Evolutionary conservation across 2,329 filamentous ascomycete genomes (phyloP).

Genomic region (Neoascochyta sp.): DNA sequence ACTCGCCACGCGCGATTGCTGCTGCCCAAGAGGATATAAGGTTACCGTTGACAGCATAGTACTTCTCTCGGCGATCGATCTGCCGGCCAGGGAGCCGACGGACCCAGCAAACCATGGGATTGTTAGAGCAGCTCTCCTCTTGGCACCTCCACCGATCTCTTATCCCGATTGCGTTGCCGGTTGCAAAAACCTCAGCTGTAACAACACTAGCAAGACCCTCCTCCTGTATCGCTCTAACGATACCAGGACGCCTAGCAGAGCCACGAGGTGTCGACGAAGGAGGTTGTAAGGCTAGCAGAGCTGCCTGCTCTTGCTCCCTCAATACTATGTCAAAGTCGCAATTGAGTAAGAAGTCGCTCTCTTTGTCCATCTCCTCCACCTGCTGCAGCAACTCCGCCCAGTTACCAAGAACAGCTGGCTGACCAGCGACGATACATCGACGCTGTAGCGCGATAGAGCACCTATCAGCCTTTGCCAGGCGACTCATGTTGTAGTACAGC

Average conservation of each 20-base stretch:
- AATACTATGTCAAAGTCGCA: slow-evolving; percentile 1
- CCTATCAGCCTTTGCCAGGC: slow-evolving; percentile 3
- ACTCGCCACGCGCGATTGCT: neutral
- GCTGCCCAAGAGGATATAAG: neutral
- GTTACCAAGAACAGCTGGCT: neutral
- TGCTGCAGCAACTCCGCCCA: slow-evolving; percentile 2
- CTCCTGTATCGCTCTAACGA: slow-evolving; percentile 1
- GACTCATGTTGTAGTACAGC: slow-evolving; percentile 3
- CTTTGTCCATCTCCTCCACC: slow-evolving; percentile 1
- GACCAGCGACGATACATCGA: neutral
- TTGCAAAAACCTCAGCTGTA: neutral
- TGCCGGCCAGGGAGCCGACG: neutral
- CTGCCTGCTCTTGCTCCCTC: no score
- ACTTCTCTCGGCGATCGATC: neutral
- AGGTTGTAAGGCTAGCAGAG: neutral
- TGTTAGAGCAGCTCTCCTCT: neutral
- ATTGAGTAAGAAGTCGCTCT: neutral
- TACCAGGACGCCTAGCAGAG: slow-evolving; percentile 1
- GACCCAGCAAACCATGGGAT: neutral
- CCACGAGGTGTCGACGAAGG: neutral
- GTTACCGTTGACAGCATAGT: slow-evolving; percentile 1
- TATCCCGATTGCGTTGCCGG: slow-evolving; percentile 1
- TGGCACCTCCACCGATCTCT: slow-evolving; percentile 1
- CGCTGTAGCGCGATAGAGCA: slow-evolving; percentile 3
- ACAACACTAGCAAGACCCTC: slow-evolving; percentile 1